These are phyloP conservation scores for Taxawa tesnikishii DNA, from an alignment of 2,329 filamentous ascomycete species.

Conservation along the genomic window DNA sequence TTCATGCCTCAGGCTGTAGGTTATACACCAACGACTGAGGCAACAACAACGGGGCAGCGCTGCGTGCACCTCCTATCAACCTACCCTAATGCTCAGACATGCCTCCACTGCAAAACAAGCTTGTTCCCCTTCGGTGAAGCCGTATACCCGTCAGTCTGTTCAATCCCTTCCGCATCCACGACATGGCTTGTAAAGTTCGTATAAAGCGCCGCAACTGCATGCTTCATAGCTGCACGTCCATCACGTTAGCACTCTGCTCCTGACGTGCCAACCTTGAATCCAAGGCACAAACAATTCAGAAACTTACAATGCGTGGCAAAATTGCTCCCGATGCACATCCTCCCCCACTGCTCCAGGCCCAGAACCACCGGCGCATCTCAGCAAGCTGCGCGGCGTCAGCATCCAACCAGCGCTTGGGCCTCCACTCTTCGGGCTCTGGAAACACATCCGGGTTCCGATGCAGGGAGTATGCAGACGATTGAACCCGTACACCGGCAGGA, in stretches of 20 bases:
- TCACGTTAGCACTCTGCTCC: background rate
- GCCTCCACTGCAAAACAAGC: slow-evolving; percentile 13
- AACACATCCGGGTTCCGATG: slow-evolving; percentile 30
- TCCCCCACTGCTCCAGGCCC: slow-evolving; percentile 33
- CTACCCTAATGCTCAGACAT: too few species aligned
- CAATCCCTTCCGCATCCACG: slow-evolving; percentile 22
- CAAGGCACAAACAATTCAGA: slow-evolving; percentile 5
- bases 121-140: slow-evolving; percentile 25
- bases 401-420: slow-evolving; percentile 25
- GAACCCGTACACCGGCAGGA: slow-evolving; percentile 25
- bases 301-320: slow-evolving; percentile 30
- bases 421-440: slow-evolving; percentile 22
- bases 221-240: slow-evolving; percentile 49
- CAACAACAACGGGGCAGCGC: too few species aligned
- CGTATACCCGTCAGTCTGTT: slow-evolving; percentile 27
- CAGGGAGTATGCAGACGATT: slow-evolving; percentile 27
- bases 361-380: slow-evolving; percentile 33
- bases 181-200: slow-evolving; percentile 37
- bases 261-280: too few species aligned
- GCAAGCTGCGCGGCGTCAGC: slow-evolving; percentile 17
- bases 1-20: too few species aligned
- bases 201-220: slow-evolving; percentile 55
- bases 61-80: too few species aligned
- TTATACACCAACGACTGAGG: too few species aligned
- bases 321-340: slow-evolving; percentile 34